Conservation (phyloP, 2,329 filamentous ascomycete species). For the Pseudocercospora fijiensis region DNA sequence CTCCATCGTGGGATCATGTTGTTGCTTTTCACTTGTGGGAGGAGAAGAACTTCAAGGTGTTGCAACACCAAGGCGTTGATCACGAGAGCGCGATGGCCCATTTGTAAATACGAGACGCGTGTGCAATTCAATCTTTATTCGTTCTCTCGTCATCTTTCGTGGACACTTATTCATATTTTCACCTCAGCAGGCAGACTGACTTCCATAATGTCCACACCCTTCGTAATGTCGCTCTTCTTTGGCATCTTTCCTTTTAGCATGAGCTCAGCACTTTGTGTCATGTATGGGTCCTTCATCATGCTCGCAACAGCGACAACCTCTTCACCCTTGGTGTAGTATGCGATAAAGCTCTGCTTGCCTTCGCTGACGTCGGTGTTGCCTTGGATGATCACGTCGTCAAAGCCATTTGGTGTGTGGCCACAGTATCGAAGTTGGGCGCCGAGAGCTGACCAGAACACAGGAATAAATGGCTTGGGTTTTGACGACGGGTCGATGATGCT, state of each 20-base stretch:
- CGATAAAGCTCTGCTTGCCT: slow-evolving; percentile 73
- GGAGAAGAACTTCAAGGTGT: not conserved
- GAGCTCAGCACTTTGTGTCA: slow-evolving; percentile 78
- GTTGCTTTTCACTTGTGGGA: not conserved
- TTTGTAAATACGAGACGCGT: not conserved
- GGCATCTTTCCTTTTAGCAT: slow-evolving; percentile 84
- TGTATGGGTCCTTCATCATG: slow-evolving; percentile 86
- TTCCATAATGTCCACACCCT: slow-evolving; percentile 54
- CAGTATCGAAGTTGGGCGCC: slow-evolving; percentile 90
- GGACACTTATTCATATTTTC: slow-evolving; percentile 19
- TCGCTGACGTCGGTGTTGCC: slow-evolving; percentile 65
- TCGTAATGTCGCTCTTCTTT: slow-evolving; percentile 70
- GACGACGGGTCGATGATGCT: slow-evolving; percentile 68
- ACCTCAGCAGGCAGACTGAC: slow-evolving; percentile 48
- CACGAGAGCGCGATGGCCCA: not conserved
- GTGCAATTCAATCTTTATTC: not conserved
- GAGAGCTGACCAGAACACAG: slow-evolving; percentile 94
- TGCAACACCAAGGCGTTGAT: not conserved
- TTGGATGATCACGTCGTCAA: slow-evolving; percentile 78
- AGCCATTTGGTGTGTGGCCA: slow-evolving; percentile 79
- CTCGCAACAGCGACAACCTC: slow-evolving; percentile 85
- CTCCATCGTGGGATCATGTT: not conserved
- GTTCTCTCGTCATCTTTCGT: slow-evolving; percentile 2
- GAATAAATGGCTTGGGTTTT: slow-evolving; percentile 72
- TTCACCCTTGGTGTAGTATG: slow-evolving; percentile 85